Percentiles rank a stretch among this genome's conserved stretches.
Evolutionary conservation across 306 rosid genomes (phyloP).

Genomic region (Casuarina cunninghamiana): DNA sequence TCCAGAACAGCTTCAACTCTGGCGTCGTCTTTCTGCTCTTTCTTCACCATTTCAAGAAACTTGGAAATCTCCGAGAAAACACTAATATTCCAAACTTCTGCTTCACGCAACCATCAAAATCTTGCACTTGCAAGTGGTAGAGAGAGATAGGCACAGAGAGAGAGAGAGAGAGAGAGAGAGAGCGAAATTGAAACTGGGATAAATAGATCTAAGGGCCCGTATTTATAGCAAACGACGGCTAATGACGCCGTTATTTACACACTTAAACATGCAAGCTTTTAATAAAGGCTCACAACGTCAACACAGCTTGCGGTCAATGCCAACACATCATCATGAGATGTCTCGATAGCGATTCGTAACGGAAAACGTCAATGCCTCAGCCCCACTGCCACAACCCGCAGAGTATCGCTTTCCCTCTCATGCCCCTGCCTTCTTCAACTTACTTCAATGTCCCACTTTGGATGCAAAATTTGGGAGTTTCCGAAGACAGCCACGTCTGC

Average conservation of each 20-base stretch:
- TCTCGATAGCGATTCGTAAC: slow-evolving; percentile 46
- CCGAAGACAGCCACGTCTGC: neutral
- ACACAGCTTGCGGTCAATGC: slow-evolving; percentile 55
- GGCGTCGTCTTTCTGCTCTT: slow-evolving; percentile 42
- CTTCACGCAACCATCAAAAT: slow-evolving; percentile 71
- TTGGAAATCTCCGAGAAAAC: slow-evolving; percentile 32
- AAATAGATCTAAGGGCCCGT: slow-evolving; percentile 24
- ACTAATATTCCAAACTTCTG: slow-evolving; percentile 71
- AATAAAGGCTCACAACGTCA: slow-evolving; percentile 37
- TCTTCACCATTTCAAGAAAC: slow-evolving; percentile 77
- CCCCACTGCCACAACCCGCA: slow-evolving; percentile 1
- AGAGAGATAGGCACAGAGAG: slow-evolving; percentile 14
- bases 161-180: slow-evolving; percentile 1
- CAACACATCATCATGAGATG: slow-evolving; percentile 22
- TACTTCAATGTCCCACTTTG: neutral
- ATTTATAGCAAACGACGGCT: slow-evolving; percentile 65
- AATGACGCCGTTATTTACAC: slow-evolving; percentile 77
- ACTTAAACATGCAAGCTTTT: slow-evolving; percentile 21
- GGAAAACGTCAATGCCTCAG: slow-evolving; percentile 48
- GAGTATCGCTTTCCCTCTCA: neutral
- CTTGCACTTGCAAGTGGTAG: slow-evolving; percentile 6
- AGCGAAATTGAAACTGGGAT: slow-evolving; percentile 24
- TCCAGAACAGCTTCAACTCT: slow-evolving; percentile 77
- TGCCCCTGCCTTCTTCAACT: neutral
- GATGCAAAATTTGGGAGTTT: neutral